Evolutionary conservation across 805 yeast genomes (phyloP).

Genomic region (Candida ovalis): DNA sequence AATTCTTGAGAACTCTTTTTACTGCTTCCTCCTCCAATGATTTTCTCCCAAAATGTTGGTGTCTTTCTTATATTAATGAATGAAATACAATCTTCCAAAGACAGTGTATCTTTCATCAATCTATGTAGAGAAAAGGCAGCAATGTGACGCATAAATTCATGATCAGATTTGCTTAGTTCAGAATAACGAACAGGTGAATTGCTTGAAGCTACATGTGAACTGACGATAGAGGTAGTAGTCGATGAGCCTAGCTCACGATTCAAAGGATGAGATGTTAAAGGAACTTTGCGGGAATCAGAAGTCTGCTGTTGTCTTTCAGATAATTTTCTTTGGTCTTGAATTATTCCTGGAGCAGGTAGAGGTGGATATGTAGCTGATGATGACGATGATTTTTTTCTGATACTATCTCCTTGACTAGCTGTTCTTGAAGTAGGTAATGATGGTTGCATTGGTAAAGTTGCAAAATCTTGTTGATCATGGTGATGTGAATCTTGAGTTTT

Average conservation of each 20-base stretch:
- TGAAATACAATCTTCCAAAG: conserved; percentile 38
- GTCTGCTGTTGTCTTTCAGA: not conserved
- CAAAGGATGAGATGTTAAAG: not conserved
- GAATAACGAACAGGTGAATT: conserved; percentile 51
- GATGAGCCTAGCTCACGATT: not conserved
- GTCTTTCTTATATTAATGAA: conserved; percentile 41
- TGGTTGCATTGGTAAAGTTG: not conserved
- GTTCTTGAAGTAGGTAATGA: not conserved
- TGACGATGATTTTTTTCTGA: not conserved
- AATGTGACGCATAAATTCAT: conserved; percentile 54
- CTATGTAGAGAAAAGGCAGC: conserved; percentile 50
- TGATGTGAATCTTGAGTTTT: conserved; percentile 11
- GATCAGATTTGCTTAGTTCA: conserved; percentile 56
- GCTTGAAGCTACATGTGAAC: conserved; percentile 20
- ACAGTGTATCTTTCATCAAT: conserved; percentile 25
- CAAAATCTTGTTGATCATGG: not conserved
- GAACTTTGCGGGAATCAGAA: not conserved
- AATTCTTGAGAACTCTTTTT: conserved; percentile 7
- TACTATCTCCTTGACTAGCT: not conserved
- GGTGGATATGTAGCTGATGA: not conserved
- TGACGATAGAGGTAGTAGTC: not conserved
- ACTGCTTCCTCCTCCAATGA: conserved; percentile 25
- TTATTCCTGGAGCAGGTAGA: not conserved
- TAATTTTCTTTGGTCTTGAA: not conserved
- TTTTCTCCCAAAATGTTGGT: conserved; percentile 51